Percentiles rank a stretch among this genome's conserved stretches.
Conservation (phyloP, 139 green algal genomes). For the Parachlorella kessleri region DNA sequence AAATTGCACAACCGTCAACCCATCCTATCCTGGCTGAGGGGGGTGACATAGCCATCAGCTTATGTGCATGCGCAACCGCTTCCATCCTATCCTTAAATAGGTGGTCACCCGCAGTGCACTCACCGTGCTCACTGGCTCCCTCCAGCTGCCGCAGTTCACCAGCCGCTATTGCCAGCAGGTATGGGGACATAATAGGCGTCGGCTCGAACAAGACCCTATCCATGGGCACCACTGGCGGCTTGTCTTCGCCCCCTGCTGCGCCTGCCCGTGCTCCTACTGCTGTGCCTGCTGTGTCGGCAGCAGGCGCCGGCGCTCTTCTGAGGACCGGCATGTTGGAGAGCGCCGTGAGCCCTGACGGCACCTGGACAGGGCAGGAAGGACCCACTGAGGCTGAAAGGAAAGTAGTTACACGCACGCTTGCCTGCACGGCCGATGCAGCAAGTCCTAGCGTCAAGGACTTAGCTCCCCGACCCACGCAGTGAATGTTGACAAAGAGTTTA, state of each 20-base stretch:
- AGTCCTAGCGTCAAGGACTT: too few relatives aligned
- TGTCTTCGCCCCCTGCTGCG: too few relatives aligned
- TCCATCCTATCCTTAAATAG: not conserved
- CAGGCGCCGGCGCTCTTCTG: too few relatives aligned
- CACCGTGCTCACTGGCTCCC: not conserved
- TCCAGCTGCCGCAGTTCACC: not conserved
- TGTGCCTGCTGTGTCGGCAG: not conserved
- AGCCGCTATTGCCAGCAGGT: slow-evolving; percentile 42
- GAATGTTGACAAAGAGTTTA: not conserved
- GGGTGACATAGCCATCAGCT: not conserved
- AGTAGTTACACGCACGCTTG: too few relatives aligned
- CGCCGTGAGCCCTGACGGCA: not conserved
- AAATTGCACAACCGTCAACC: too few relatives aligned
- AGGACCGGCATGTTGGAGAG: not conserved
- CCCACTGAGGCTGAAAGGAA: too few relatives aligned
- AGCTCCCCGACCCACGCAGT: too few relatives aligned
- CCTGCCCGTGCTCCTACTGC: not conserved
- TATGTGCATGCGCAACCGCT: not conserved
- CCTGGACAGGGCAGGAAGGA: too few relatives aligned
- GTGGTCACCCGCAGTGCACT: not conserved
- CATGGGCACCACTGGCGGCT: not conserved
- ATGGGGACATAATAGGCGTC: slow-evolving; percentile 48
- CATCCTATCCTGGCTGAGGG: not conserved
- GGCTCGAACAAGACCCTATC: slow-evolving; percentile 16
- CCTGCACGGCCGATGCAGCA: too few relatives aligned